Evolutionary conservation across 2,329 filamentous ascomycete genomes (phyloP).

Genomic region (Fusarium duplospermum): DNA sequence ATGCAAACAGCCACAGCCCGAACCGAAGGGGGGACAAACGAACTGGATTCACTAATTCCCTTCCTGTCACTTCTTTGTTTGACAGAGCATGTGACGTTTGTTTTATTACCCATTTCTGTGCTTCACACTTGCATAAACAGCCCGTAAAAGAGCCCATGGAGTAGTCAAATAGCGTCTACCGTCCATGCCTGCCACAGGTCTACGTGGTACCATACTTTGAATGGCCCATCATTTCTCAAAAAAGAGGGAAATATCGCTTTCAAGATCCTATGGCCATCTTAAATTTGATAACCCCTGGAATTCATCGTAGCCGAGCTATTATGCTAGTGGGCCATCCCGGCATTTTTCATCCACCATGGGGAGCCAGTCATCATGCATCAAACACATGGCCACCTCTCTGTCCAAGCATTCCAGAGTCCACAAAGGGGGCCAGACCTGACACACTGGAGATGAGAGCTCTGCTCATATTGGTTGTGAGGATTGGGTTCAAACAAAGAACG

Average conservation of each 20-base stretch:
- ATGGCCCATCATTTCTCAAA: not conserved
- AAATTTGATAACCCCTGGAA: not conserved
- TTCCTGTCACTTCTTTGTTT: not conserved
- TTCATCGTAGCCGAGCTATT: not conserved
- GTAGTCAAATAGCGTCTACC: not conserved
- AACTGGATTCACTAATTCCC: not conserved
- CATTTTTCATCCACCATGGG: not conserved
- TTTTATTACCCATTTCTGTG: not conserved
- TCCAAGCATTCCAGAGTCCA: constrained; percentile 10
- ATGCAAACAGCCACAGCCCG: not conserved
- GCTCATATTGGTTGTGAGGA: not conserved
- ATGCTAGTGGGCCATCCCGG: not conserved
- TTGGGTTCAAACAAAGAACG: not conserved
- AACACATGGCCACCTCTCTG: constrained; percentile 15
- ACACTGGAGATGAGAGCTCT: not conserved
- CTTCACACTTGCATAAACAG: not conserved
- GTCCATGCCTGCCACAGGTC: not conserved
- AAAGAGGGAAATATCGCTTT: not conserved
- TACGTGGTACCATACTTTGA: not conserved
- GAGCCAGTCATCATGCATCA: constrained; percentile 30
- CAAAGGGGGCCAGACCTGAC: not conserved
- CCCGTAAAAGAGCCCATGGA: not conserved
- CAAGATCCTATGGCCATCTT: not conserved
- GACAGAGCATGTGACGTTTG: not conserved
- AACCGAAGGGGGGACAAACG: not conserved